These are phyloP conservation scores for Trametes pubescens DNA, from an alignment of 1,284 basidiomycete species.

Conservation along the genomic window DNA sequence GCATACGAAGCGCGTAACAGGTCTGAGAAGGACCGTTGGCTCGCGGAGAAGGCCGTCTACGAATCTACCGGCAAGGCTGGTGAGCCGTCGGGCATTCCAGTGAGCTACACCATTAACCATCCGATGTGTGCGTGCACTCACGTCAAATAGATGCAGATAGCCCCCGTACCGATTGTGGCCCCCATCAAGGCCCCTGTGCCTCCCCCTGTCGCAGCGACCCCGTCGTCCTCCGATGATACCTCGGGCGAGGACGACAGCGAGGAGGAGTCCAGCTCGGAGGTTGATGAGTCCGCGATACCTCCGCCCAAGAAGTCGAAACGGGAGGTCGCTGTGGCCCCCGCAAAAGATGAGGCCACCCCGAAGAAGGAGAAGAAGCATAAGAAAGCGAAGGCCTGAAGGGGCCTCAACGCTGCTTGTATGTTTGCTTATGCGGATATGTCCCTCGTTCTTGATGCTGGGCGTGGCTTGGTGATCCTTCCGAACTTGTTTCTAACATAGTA, in stretches of 20 bases:
- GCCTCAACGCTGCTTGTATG: conserved; percentile 6
- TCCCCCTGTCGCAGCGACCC: conserved; percentile 26
- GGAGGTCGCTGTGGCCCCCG: conserved; percentile 21
- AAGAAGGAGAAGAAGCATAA: conserved; percentile 43
- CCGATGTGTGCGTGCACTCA: conserved; percentile 5
- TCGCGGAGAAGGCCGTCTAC: conserved; percentile 44
- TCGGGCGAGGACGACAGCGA: conserved; percentile 46
- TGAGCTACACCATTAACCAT: conserved; percentile 6
- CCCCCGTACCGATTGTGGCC: conserved; percentile 28
- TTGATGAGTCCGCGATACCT: conserved; percentile 38
- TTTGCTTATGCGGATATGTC: conserved; percentile 19
- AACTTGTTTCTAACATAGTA: conserved; percentile 25
- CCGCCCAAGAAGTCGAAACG: conserved; percentile 35
- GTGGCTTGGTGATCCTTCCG: neutral
- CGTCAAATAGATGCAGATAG: conserved; percentile 4
- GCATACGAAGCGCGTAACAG: conserved; percentile 48
- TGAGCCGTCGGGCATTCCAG: conserved; percentile 22
- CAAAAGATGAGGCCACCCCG: conserved; percentile 23
- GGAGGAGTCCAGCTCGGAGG: conserved; percentile 36
- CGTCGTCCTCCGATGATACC: conserved; percentile 36
- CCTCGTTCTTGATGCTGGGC: conserved; percentile 7
- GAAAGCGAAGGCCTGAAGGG: conserved; percentile 39
- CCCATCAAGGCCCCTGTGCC: conserved; percentile 27
- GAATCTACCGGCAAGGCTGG: conserved; percentile 33
- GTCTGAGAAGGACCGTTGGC: conserved; percentile 47